A percentile compares a stretch with the other conserved stretches of the same genome.
These are phyloP conservation scores for Magnaporthiopsis poae DNA, from an alignment of 2,329 filamentous ascomycete genomes.

Conservation along the genomic window DNA sequence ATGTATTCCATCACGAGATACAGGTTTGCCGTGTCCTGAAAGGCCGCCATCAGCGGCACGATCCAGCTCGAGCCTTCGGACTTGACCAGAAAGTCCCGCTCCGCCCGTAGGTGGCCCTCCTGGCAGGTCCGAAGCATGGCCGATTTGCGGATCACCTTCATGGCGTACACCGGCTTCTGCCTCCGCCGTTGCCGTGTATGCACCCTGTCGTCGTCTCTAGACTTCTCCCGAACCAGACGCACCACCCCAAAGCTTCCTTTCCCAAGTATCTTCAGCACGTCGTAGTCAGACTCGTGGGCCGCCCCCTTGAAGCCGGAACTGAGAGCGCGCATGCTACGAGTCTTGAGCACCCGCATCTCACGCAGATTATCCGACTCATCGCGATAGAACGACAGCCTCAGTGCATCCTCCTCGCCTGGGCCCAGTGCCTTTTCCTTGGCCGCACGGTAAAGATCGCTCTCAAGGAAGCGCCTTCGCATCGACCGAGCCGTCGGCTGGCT, in stretches of 20 bases:
- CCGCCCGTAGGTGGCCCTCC: conserved; percentile 82
- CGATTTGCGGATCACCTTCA: conserved; percentile 94
- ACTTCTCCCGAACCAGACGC: conserved; percentile 62
- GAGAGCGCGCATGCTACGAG: conserved; percentile 37
- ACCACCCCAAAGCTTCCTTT: conserved; percentile 95
- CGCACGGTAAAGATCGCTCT: conserved; percentile 46
- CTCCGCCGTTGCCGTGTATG: conserved; percentile 4
- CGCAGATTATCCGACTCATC: conserved; percentile 65
- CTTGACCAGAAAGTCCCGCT: conserved; percentile 82
- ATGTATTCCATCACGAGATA: conserved; percentile 98
- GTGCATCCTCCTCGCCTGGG: conserved; percentile 41
- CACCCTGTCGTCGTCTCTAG: conserved; percentile 9
- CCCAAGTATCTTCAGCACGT: conserved; percentile 71
- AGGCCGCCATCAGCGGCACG: conserved; percentile 76
- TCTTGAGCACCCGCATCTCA: conserved; percentile 60
- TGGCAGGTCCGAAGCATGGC: conserved; percentile 85
- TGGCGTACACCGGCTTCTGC: conserved; percentile 60
- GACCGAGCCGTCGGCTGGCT: conserved; percentile 47
- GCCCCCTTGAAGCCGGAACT: conserved; percentile 24
- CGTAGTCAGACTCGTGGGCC: conserved; percentile 53
- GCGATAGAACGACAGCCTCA: conserved; percentile 49
- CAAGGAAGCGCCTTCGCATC: conserved; percentile 51
- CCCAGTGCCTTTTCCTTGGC: conserved; percentile 40
- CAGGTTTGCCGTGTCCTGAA: conserved; percentile 73
- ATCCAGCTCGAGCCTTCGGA: conserved; percentile 84